A percentile compares a stretch with the other conserved stretches of the same genome.
Evolutionary conservation across 2,329 filamentous ascomycete species (phyloP).

Genomic region (Colletotrichum siamense): DNA sequence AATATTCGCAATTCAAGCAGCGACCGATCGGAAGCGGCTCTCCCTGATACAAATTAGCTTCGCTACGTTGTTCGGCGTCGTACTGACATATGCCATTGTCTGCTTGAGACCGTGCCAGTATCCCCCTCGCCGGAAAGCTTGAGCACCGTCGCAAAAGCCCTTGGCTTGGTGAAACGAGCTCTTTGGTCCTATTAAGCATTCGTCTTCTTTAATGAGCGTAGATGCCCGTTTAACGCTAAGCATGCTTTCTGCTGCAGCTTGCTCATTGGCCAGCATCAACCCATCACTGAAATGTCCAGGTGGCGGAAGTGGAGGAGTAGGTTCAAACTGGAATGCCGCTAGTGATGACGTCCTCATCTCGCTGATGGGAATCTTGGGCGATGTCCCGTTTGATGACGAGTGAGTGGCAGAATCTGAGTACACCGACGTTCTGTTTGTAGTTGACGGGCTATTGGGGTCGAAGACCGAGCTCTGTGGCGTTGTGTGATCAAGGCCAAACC

Average conservation of each 20-base stretch:
- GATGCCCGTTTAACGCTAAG: not conserved
- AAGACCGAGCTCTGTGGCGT: conserved; percentile 5
- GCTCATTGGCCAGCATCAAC: conserved; percentile 18
- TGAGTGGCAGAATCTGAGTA: conserved; percentile 1
- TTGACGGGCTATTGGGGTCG: conserved; percentile 10
- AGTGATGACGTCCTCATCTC: not conserved
- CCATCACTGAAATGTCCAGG: conserved; percentile 3
- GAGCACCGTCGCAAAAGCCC: conserved; percentile 44
- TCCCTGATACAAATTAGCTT: conserved; percentile 14
- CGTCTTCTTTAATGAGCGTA: not conserved
- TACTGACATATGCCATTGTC: conserved; percentile 21
- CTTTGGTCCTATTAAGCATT: conserved; percentile 31
- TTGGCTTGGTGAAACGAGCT: conserved; percentile 40
- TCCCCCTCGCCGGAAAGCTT: conserved; percentile 37
- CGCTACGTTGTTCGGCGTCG: not conserved
- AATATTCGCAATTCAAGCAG: conserved; percentile 31
- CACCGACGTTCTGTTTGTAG: conserved; percentile 11
- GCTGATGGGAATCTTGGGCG: not conserved
- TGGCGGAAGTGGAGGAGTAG: not conserved
- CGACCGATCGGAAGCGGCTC: conserved; percentile 25
- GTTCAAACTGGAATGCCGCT: not conserved
- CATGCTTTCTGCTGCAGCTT: not conserved
- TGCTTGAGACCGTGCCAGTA: conserved; percentile 41
- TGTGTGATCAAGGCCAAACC: not conserved
- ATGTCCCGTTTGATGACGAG: not conserved